Evolutionary conservation across 345 rosid genomes (phyloP).

Genomic region (Heritiera littoralis): DNA sequence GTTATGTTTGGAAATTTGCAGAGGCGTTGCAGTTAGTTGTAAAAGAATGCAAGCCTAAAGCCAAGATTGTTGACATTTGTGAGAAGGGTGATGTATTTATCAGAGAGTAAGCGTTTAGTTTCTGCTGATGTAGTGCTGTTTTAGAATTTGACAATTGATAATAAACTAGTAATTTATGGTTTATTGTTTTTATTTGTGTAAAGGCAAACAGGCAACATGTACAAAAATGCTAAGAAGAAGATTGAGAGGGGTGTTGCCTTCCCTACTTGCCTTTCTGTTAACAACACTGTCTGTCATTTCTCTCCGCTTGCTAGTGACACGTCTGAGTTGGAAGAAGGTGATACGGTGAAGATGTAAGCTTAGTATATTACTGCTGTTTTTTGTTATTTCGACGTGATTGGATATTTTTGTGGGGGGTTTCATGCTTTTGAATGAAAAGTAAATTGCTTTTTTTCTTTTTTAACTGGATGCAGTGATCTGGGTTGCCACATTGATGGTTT

Average conservation of each 20-base stretch:
- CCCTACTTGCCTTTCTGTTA: slow-evolving; percentile 90
- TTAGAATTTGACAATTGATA: not conserved
- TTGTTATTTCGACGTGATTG: not conserved
- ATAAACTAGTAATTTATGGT: slow-evolving; percentile 6
- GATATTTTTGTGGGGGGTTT: not conserved
- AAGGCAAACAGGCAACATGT: slow-evolving; percentile 90
- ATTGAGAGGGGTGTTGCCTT: slow-evolving; percentile 92
- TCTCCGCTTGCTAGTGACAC: slow-evolving; percentile 92
- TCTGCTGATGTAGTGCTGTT: not conserved
- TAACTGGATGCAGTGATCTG: slow-evolving; percentile 60
- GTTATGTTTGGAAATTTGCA: slow-evolving; percentile 31
- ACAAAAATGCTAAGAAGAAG: slow-evolving; percentile 94
- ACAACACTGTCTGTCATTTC: slow-evolving; percentile 82
- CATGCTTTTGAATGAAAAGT: not conserved
- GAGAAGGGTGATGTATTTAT: slow-evolving; percentile 87
- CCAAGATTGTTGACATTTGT: slow-evolving; percentile 84
- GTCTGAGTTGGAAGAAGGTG: slow-evolving; percentile 78
- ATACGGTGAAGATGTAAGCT: slow-evolving; percentile 82
- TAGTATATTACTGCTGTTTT: not conserved
- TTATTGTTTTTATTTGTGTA: not conserved
- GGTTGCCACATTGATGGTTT: slow-evolving; percentile 99
- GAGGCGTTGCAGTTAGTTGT: slow-evolving; percentile 86
- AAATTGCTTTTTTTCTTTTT: slow-evolving; percentile 13
- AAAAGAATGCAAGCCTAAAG: slow-evolving; percentile 76
- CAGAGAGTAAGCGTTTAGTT: slow-evolving; percentile 62